These are phyloP conservation scores for Tuber umbilicatum DNA, from an alignment of 495 filamentous ascomycete genomes.

Conservation along the genomic window DNA sequence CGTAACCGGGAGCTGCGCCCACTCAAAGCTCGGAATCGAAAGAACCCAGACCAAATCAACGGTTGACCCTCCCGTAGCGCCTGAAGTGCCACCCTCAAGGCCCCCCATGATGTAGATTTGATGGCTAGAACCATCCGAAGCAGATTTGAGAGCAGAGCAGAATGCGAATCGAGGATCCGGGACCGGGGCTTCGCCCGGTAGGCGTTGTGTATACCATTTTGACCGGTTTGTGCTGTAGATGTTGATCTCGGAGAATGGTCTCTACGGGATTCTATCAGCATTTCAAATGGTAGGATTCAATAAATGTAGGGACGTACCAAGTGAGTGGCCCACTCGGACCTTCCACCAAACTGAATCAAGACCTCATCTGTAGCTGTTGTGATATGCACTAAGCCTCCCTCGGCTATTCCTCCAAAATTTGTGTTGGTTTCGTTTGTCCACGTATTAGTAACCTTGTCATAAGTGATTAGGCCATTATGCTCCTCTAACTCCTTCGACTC, in stretches of 20 bases:
- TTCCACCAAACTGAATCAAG: constrained; percentile 16
- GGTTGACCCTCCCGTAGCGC: background rate
- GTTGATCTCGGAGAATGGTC: constrained; percentile 7
- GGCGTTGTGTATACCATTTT: constrained; percentile 15
- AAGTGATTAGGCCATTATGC: background rate
- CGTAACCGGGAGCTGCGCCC: constrained; percentile 6
- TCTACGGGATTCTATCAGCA: background rate
- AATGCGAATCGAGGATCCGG: constrained; percentile 10
- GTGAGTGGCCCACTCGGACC: background rate
- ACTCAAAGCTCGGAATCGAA: constrained; percentile 13
- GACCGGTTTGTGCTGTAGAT: constrained; percentile 17
- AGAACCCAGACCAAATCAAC: constrained; percentile 13
- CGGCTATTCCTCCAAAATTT: background rate
- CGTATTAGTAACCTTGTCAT: background rate
- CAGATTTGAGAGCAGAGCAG: constrained; percentile 8
- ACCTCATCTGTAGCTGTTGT: constrained; percentile 9
- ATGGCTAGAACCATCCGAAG: constrained; percentile 17
- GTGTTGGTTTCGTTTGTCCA: constrained; percentile 18
- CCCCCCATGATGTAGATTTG: constrained; percentile 16
- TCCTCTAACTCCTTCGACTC: background rate
- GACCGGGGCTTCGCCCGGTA: background rate
- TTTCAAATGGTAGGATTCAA: background rate
- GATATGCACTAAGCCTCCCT: background rate
- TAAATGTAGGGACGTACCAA: background rate
- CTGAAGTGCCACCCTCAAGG: background rate